Base-by-base conservation (phyloP, 2,329 filamentous ascomycete species). In the Coleophoma eucalyptorum region DNA sequence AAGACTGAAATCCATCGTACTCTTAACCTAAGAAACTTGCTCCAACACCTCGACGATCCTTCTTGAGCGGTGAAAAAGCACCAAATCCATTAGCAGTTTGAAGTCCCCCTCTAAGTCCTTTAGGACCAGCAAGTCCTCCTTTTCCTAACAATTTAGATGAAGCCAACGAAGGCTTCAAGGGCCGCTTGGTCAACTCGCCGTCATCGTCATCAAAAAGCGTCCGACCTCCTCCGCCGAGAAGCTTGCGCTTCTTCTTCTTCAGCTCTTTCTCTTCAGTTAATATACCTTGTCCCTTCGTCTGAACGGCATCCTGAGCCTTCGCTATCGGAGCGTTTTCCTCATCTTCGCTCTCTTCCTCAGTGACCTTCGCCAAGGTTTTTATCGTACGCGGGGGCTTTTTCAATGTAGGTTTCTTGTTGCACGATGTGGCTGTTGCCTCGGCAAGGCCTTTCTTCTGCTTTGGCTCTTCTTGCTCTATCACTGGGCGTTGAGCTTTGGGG, bases 121-220 rank as follows among this genome's bases (percentile, higher is more conserved):
- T 63, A 11, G 61, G 55, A 32, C 59, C 60, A 37, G 52, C 53
- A 37, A 63, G 55, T 21, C 59, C 61, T 49, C 64, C 59, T 54
- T 61, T 67, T 4, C 61, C 59, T 31, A 69, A 38, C 21, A 63
- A 53, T 37, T 62, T 58, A 21, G 57, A 31, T 13, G 59, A 52
- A 13, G 59, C 64, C 44, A 70, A 60, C 46, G 61, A 58, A 20
- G 63, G 49, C 57, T 72, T 74, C 13, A 64, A 55, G 51, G 66
- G 63, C 43, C 65, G 64, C 54, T 69, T 65, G 15, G 58, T 50
- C 49, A 64, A 70, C 53, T 80, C 80, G 11, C 68, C 81, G 8
- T 87, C 86, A 4, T 85, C 85, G 8, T 87, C 85, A 52, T 87
- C 85, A 59, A 93, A 90, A 5, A 94, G 65, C 3, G 83, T 88